These are phyloP conservation scores for Pseudozyma hubeiensis DNA, from an alignment of 1,284 basidiomycete species.

Conservation along the genomic window DNA sequence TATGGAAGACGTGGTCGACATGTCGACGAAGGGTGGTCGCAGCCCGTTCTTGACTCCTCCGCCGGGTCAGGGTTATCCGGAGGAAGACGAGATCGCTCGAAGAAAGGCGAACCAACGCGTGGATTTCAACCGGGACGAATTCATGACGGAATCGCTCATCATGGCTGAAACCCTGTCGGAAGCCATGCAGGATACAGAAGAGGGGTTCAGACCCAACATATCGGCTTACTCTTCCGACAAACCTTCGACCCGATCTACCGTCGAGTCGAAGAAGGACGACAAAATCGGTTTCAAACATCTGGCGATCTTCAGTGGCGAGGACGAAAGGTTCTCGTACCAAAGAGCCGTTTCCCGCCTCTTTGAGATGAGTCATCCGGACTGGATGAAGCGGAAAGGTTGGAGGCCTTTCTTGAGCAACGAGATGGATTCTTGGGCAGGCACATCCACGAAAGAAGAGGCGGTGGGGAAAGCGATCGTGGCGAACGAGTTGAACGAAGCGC, in stretches of 20 bases:
- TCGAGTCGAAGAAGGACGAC: conserved; percentile 32
- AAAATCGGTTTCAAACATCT: conserved; percentile 71
- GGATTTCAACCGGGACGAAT: conserved; percentile 36
- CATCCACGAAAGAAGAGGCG: conserved; percentile 10
- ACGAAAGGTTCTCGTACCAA: conserved; percentile 78
- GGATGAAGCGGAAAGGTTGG: conserved; percentile 52
- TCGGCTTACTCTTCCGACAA: conserved; percentile 71
- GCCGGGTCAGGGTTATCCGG: conserved; percentile 36
- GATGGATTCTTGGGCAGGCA: conserved; percentile 47
- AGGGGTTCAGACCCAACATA: conserved; percentile 76
- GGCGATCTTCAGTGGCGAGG: conserved; percentile 78
- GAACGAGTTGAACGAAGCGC: conserved; percentile 24
- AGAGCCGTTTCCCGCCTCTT: conserved; percentile 77
- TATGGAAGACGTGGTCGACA: conserved; percentile 49
- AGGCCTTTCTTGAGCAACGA: conserved; percentile 48
- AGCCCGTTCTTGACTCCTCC: conserved; percentile 42
- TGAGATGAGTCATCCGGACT: conserved; percentile 73
- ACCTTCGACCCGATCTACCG: background rate
- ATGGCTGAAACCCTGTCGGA: conserved; percentile 76
- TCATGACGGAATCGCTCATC: conserved; percentile 71
- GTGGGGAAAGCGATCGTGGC: conserved; percentile 22
- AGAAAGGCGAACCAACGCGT: conserved; percentile 20
- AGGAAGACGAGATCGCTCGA: conserved; percentile 28
- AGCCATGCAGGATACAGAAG: conserved; percentile 71
- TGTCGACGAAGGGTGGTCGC: conserved; percentile 45